Evolutionary conservation across 495 filamentous ascomycete species (phyloP), one percentile per base, ranked within the genome.

Genomic region (Penicillium crystallinum): DNA sequence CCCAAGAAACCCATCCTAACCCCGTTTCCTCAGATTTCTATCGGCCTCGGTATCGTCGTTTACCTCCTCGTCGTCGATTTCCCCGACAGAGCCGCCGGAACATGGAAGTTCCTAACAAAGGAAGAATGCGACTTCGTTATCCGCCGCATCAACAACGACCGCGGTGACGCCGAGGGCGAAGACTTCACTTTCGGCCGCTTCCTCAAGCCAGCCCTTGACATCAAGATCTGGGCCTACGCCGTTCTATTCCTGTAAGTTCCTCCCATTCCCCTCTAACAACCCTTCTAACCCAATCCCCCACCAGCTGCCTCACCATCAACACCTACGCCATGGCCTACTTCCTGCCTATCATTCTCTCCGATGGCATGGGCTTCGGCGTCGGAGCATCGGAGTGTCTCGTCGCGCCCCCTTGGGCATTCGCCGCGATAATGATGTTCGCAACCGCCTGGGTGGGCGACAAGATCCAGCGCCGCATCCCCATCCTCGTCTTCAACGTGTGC

Each of bases 321-420:
- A 73, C 79, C 19, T 85, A 86, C 59, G 77, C 82, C 11, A 80
- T 86, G 31, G 81, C 82, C 30, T 86, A 84, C 69, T 87, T 86
- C 70, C 65, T 87, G 14, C 84, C 84, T 21, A 77, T 85, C 57
- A 86, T 87, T 61, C 77, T 87, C 12, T 52, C 59, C 5, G 57
- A 62, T 2, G 77, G 77, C 46, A 79, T 88, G 76, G 76, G 77
- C 27, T 88, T 83, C 70, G 64, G 54, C 56, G 65, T 80, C 34
- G 82, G 67, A 11, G 64, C 62, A 15, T 55, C 83, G 0, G 82
- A 86, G 66, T 87, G 83, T 60, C 74, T 88, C 1, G 71, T 80
- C 30, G 82, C 82, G 0, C 85, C 85, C 1, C 83, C 83, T 2
- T 86, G 82, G 61, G 81, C 57, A 6, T 67, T 81, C 12, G 81